Conservation (phyloP, 306 rosid genomes). For the Citrullus colocynthis region DNA sequence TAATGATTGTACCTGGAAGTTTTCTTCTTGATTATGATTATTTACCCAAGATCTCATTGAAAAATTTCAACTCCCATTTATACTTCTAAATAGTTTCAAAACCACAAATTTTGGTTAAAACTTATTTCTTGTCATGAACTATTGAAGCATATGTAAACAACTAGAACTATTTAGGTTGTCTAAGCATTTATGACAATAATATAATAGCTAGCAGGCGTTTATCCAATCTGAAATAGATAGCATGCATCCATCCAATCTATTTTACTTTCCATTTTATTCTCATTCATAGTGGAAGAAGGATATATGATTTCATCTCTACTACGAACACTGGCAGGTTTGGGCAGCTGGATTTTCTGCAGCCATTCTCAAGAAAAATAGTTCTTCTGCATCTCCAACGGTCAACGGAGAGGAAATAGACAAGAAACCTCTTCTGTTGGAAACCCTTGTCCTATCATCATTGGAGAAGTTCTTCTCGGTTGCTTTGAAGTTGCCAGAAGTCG, state of each 20-base stretch:
- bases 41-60: background rate
- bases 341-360: constrained; percentile 87
- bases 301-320: background rate
- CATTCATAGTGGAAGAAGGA: background rate
- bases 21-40: background rate
- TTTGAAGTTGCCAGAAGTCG: constrained; percentile 46
- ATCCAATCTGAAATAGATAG: background rate
- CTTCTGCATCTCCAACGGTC: constrained; percentile 16
- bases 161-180: background rate
- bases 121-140: background rate
- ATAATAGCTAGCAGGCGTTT: background rate
- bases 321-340: constrained; percentile 51
- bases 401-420: constrained; percentile 25
- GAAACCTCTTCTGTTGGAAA: constrained; percentile 34
- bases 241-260: background rate
- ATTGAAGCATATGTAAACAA: background rate
- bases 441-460: constrained; percentile 29
- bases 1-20: background rate
- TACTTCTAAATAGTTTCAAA: background rate
- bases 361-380: constrained; percentile 52
- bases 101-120: background rate
- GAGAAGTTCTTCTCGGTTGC: constrained; percentile 52
- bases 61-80: background rate
- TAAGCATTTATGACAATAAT: background rate
- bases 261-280: background rate